Base-by-base conservation (phyloP, 306 rosid species). In the Dryas alaskensis region DNA sequence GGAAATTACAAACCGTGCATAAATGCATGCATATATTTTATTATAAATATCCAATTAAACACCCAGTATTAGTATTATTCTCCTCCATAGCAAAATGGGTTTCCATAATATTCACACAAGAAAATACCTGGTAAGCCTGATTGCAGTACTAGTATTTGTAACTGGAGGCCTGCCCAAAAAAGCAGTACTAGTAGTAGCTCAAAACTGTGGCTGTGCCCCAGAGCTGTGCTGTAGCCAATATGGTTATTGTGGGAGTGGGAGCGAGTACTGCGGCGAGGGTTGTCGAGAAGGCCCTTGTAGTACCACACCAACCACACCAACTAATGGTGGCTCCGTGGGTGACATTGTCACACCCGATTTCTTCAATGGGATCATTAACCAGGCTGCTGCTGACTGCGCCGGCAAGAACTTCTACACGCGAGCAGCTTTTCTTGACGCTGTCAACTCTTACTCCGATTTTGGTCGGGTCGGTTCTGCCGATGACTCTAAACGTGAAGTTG, bases 401-500 rank as follows among this genome's bases (percentile, higher is more conserved):
- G 81, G 81, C 3, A 73, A 65, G 69, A 68, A n/a, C 60, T 81
- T 81, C 69, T 81, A 73, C 69, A 67, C 85, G 2, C 58, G 85
- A 61, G 58, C 59, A 4, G 76, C 73, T 57, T 81, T 81, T 59
- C 79, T 81, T 10, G 54, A 61, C 2, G 82, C 82, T 27, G 54
- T 49, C 12, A 25, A 5, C 7, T 62, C 82, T 1, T 81, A 45
- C 43, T 1, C 68, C 11, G 39, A 19, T 7, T 81, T 81, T 10
- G 82, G 73, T 6, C 44, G 2, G 5, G 2, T 17, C 22, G 80
- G 73, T 12, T 42, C 84, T 0, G 66, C 13, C 1, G 81, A 76
- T 25, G 84, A 66, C 40, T 45, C 75, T 14, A 81, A 81, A 48
- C 81, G 81, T 3, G 81, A 81, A 70, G 61, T 81, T 42, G 84